Percentiles rank a stretch among this genome's conserved stretches.
These are phyloP conservation scores for Verruconis gallopava DNA, from an alignment of 2,329 filamentous ascomycete species.

Conservation along the genomic window DNA sequence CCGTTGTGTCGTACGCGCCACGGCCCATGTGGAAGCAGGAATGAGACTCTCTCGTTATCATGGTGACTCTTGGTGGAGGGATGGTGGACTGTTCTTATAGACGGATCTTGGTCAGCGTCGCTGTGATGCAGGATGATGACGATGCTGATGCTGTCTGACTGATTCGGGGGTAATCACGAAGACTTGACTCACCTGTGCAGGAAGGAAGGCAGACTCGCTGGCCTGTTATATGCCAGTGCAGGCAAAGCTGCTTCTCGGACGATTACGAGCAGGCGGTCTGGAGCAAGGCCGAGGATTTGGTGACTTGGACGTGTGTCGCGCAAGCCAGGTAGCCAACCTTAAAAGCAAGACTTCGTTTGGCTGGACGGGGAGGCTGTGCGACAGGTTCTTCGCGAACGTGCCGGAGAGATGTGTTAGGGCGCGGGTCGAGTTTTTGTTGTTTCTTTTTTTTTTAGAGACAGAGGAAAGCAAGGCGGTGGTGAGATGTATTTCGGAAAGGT, in stretches of 20 bases:
- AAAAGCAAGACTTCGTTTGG: no score
- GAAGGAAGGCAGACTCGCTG: background rate
- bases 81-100: conserved; percentile 3
- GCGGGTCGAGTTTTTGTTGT: no score
- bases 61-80: conserved; percentile 17
- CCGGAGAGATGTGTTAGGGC: background rate
- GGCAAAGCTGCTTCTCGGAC: background rate
- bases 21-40: conserved; percentile 33
- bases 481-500: no score
- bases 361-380: background rate
- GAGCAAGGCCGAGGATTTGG: background rate
- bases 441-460: no score
- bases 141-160: no score
- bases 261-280: background rate
- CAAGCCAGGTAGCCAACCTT: no score
- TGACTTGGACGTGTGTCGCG: no score
- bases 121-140: no score
- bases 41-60: conserved; percentile 29
- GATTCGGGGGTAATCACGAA: background rate
- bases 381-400: background rate
- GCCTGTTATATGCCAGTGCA: background rate
- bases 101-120: conserved; percentile 1
- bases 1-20: conserved; percentile 37
- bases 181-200: background rate
- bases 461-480: no score